Evolutionary conservation across 257 asterid genomes (phyloP).

Genomic region (Thymus quinquecostatus): DNA sequence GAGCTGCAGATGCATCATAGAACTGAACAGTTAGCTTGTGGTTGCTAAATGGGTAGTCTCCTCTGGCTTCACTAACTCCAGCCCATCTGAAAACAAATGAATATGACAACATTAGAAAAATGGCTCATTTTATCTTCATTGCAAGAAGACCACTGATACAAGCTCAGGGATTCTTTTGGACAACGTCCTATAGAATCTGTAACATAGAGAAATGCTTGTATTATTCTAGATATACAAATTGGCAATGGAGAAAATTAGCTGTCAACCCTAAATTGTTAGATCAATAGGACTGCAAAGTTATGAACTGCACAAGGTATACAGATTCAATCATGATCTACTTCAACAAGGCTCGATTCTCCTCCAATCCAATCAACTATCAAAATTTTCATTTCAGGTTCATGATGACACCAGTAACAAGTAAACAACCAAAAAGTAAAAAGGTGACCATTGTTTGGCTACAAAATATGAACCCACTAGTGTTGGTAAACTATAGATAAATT

Average conservation of each 20-base stretch:
- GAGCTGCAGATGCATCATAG: conserved; percentile 90
- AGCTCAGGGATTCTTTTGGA: conserved; percentile 7
- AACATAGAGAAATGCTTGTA: not conserved
- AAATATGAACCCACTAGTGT: not conserved
- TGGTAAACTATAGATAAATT: not conserved
- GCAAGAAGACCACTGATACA: not conserved
- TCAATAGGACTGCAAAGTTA: not conserved
- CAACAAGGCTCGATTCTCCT: not conserved
- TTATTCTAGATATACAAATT: not conserved
- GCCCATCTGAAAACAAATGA: conserved; percentile 66
- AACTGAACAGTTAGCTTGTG: conserved; percentile 95
- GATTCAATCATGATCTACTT: not conserved
- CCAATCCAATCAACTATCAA: conserved; percentile 1
- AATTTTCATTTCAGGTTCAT: not conserved
- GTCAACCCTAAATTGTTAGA: conserved; percentile 6
- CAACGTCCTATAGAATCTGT: conserved; percentile 14
- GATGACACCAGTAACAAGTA: not conserved
- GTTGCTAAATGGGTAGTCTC: conserved; percentile 97
- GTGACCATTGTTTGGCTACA: not conserved
- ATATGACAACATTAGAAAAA: conserved; percentile 15
- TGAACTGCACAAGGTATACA: not conserved
- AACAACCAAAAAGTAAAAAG: not conserved
- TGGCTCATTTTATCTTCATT: not conserved
- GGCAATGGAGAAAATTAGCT: not conserved
- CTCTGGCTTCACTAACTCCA: conserved; percentile 83